Evolutionary conservation across 345 rosid genomes (phyloP), one percentile per base, ranked within the genome.

Genomic region (Corchorus capsularis): DNA sequence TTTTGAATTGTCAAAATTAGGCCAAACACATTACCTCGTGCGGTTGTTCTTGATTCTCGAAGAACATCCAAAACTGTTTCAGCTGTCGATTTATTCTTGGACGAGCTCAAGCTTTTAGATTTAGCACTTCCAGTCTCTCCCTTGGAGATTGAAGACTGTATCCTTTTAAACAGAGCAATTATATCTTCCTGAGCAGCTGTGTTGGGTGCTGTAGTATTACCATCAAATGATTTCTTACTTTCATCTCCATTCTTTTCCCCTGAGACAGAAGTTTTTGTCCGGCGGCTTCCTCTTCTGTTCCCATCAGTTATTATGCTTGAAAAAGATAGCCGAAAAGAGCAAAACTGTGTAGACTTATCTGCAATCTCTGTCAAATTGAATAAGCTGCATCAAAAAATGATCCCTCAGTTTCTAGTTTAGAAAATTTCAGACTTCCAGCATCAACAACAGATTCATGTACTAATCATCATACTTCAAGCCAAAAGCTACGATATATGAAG

Each of bases 361-460:
- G 85, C 89, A 80, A 82, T 82, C 87, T 85, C 90, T 84, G 91
- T 87, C 90, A 87, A 88, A 89, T 80, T 83, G 74, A 86, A 90
- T 80, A 85, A 87, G 91, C 93, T 88, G 91, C 85, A 89, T 81
- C 89, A 81, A 80, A 76, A 80, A 78, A 68, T 79, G 84, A 60
- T 32, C 78, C 71, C 81, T 88, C 86, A 83, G 91, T 80, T 70
- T 78, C 71, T 63, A 79, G 65, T 71, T 74, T 14, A 60, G 61
- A 59, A 56, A 70, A 67, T 64, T 34, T 76, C 74, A 72, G 1
- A 50, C 63, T 16, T 27, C n/a, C 41, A 14, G 9, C 1, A 61
- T 0, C 27, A 27, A 3, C 49, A 41, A 1, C 49, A 41, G 9
- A 20, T 69, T 69, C 41, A 27, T 68, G 72, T 39, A 4, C 10